Evolutionary conservation across 2,329 filamentous ascomycete species (phyloP).

Genomic region (Stachybotrys echinatus): DNA sequence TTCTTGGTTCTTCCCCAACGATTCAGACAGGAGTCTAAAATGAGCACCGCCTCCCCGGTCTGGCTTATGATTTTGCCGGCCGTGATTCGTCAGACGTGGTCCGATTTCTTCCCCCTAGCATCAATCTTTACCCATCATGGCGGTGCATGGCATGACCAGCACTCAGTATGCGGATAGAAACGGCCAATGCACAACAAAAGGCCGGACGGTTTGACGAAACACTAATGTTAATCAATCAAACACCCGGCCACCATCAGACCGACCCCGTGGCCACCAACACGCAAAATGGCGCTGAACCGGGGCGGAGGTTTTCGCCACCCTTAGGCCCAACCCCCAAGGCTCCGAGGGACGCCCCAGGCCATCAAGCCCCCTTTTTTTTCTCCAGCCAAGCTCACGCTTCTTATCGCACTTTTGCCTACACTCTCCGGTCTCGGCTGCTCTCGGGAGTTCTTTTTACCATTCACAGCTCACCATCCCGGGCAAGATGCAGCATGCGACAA

Average conservation of each 20-base stretch:
- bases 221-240: too few relatives aligned
- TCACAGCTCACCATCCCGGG: too few relatives aligned
- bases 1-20: neutral
- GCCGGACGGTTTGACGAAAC: too few relatives aligned
- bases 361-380: too few relatives aligned
- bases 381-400: too few relatives aligned
- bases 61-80: neutral
- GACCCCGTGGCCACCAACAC: too few relatives aligned
- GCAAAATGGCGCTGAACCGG: neutral
- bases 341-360: too few relatives aligned
- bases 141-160: neutral
- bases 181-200: neutral
- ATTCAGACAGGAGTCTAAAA: neutral
- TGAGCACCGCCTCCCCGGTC: neutral
- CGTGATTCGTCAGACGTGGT: neutral
- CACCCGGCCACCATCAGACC: too few relatives aligned
- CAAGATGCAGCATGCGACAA: too few relatives aligned
- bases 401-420: too few relatives aligned
- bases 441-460: neutral
- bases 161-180: neutral
- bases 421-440: neutral
- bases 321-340: too few relatives aligned
- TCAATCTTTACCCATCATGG: neutral
- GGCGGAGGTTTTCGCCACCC: neutral
- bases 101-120: neutral